Conservation (phyloP, 352 stramenopile species). For the Phytophthora nicotianae region DNA sequence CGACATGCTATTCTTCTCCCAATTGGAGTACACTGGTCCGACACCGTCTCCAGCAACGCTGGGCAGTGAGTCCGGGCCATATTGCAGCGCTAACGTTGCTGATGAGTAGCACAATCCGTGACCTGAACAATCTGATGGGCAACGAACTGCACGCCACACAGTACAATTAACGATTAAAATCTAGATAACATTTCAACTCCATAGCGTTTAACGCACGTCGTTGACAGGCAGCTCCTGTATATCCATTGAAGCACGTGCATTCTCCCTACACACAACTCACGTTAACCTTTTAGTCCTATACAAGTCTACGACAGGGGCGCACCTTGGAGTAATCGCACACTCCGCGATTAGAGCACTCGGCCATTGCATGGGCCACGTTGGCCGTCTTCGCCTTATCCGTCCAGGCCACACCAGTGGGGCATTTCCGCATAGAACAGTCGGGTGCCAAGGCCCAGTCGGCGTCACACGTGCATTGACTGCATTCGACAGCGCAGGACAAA, state of each 20-base stretch:
- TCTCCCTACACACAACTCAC: slow-evolving; percentile 40
- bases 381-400: slow-evolving; percentile 74
- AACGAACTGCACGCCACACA: slow-evolving; percentile 42
- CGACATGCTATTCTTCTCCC: slow-evolving; percentile 82
- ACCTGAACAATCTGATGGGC: slow-evolving; percentile 64
- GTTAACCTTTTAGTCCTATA: not conserved
- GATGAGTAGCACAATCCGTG: slow-evolving; percentile 69
- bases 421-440: slow-evolving; percentile 77
- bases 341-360: slow-evolving; percentile 71
- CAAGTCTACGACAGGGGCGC: not conserved
- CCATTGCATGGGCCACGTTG: slow-evolving; percentile 55
- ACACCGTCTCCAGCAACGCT: slow-evolving; percentile 44
- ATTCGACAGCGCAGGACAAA: not conserved
- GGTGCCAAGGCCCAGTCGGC: slow-evolving; percentile 60
- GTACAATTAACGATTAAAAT: not conserved
- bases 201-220: slow-evolving; percentile 36
- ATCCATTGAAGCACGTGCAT: slow-evolving; percentile 62
- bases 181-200: too few species aligned
- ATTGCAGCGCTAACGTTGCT: slow-evolving; percentile 50
- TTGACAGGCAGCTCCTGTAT: slow-evolving; percentile 64
- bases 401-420: slow-evolving; percentile 73
- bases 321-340: slow-evolving; percentile 68
- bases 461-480: slow-evolving; percentile 75
- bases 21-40: slow-evolving; percentile 78
- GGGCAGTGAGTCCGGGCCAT: slow-evolving; percentile 49